Conservation (phyloP, 2,329 filamentous ascomycete genomes). For the Pseudogymnoascus sp. region DNA sequence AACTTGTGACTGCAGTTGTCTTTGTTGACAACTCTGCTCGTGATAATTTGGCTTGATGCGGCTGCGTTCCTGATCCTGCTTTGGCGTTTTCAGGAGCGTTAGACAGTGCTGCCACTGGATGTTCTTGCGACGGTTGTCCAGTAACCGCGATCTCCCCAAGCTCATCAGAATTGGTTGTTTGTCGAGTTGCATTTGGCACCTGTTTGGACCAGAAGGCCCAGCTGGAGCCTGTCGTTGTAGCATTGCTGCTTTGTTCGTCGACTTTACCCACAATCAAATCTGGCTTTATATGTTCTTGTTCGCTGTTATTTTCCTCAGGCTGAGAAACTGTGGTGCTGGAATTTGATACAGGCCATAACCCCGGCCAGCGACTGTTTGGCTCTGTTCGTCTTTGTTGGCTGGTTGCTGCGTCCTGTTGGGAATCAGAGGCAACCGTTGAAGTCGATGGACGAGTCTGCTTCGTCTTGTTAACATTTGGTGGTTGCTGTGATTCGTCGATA, state of each 20-base stretch:
- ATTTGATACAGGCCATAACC: slow-evolving; percentile 21
- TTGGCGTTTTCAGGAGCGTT: background rate
- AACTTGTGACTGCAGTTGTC: background rate
- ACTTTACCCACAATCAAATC: slow-evolving; percentile 34
- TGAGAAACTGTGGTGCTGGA: slow-evolving; percentile 7
- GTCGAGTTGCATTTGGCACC: slow-evolving; percentile 19
- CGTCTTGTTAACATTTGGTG: background rate
- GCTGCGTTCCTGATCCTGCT: background rate
- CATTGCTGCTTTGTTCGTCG: slow-evolving; percentile 31
- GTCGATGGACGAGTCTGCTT: background rate
- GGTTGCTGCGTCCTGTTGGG: background rate
- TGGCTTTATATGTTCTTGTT: slow-evolving; percentile 34
- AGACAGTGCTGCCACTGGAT: slow-evolving; percentile 26
- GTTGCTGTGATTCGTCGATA: background rate
- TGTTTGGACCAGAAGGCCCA: slow-evolving; percentile 72
- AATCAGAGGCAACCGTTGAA: background rate
- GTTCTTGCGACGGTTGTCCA: slow-evolving; percentile 47
- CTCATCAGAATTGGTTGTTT: slow-evolving; percentile 12
- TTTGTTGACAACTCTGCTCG: background rate
- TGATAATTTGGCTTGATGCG: background rate
- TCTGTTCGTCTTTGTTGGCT: background rate
- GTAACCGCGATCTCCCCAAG: slow-evolving; percentile 48
- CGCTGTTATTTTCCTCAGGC: slow-evolving; percentile 18
- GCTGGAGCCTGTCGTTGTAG: slow-evolving; percentile 45
- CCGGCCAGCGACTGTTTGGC: slow-evolving; percentile 9